Conservation (phyloP, 495 filamentous ascomycete genomes). For the Cercophora newfieldiana region DNA sequence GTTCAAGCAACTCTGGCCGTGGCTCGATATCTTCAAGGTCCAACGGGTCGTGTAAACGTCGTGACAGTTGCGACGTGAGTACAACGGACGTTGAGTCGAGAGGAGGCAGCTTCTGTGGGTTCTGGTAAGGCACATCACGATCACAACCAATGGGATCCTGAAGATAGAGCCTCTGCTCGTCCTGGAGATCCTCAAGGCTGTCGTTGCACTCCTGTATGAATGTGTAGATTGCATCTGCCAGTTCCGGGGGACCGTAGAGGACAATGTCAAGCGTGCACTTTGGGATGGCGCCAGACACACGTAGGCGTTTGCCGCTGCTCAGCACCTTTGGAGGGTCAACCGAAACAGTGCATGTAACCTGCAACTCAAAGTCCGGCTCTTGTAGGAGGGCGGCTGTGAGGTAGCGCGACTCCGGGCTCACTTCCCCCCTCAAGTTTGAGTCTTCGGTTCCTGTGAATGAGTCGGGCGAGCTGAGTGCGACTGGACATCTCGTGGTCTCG, state of each 20-base stretch:
- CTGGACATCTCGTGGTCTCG: too few relatives aligned
- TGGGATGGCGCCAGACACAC: neutral
- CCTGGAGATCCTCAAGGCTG: too few relatives aligned
- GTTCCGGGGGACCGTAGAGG: slow-evolving; percentile 32
- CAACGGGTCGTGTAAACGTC: neutral
- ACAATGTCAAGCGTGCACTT: slow-evolving; percentile 26
- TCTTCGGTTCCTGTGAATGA: neutral
- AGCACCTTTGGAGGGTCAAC: neutral
- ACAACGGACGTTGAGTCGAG: slow-evolving; percentile 28
- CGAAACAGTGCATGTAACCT: slow-evolving; percentile 13
- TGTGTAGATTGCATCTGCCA: slow-evolving; percentile 35
- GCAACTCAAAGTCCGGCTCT: slow-evolving; percentile 14
- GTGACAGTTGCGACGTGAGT: slow-evolving; percentile 17
- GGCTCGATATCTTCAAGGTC: neutral
- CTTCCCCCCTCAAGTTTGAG: neutral
- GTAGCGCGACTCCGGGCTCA: neutral
- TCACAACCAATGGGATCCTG: slow-evolving; percentile 42
- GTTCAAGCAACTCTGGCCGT: slow-evolving; percentile 14
- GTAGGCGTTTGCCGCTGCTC: neutral
- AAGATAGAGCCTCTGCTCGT: slow-evolving; percentile 30
- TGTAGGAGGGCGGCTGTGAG: slow-evolving; percentile 23
- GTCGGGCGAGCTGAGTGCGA: too few relatives aligned
- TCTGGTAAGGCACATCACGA: slow-evolving; percentile 40
- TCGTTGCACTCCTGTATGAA: slow-evolving; percentile 32
- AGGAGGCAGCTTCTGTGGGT: slow-evolving; percentile 35